Evolutionary conservation across 257 asterid genomes (phyloP), one percentile per base, ranked within the genome.

Genomic region (Ocimum tenuiflorum): DNA sequence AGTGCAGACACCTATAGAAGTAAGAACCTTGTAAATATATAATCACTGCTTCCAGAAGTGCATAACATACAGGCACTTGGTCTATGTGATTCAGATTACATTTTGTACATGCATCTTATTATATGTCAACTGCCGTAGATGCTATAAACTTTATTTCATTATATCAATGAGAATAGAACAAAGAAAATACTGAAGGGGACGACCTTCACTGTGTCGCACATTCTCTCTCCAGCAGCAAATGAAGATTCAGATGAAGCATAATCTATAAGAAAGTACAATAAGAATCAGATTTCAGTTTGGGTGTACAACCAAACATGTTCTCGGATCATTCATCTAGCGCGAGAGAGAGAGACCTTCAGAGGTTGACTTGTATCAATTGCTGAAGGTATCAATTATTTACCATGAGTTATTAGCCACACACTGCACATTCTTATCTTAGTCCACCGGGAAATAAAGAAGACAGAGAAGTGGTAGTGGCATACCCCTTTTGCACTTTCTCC

Each of bases 401-500:
- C 47, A 33, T 64, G 55, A 60, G 65, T 67, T 29, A 52, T 24
- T 60, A 78, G 63, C 55, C 41, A 63, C 18, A 23, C 6, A 31
- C 69, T 20, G 14, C 31, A 42, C 18, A 11, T 49, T 43, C 66
- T n/a, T n/a, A n/a, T n/a, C n/a, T 65, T 46, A 20, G 48, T 13
- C 58, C 27, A 42, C 66, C 35, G 42, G 41, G 15, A 36, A 2
- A 27, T 22, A 46, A 15, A 8, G 17, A 43, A 19, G 33, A n/a
- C n/a, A 22, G 35, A 17, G 23, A 36, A 57, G 47, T 17, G n/a
- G n/a, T n/a, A n/a, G n/a, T n/a, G 35, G 7, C 70, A 52, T 59
- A 88, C 99, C 96, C 86, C 95, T 86, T 88, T 94, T 94, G 86
- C 99, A 94, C 78, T 90, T 88, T 79, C 87, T 88, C 99, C 99